Conservation (phyloP, 2,329 filamentous ascomycete species). For the Cladosporium austrohemisphaericum region DNA sequence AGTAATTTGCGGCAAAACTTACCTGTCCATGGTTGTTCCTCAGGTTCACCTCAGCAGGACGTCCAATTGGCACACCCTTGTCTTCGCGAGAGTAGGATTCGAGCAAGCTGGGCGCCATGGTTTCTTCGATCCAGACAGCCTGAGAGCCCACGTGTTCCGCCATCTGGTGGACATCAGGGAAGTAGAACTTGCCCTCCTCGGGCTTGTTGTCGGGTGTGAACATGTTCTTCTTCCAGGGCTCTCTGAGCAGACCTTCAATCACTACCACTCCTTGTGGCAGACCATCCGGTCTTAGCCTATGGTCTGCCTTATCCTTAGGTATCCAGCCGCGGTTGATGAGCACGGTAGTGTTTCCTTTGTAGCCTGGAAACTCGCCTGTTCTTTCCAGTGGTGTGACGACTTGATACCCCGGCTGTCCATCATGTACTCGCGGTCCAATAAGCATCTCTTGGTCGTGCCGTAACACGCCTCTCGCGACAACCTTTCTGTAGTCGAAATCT, state of each 20-base stretch:
- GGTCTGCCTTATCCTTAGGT: constrained; percentile 65
- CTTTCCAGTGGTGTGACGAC: constrained; percentile 89
- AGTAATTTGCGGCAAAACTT: no score
- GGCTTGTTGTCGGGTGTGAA: constrained; percentile 91
- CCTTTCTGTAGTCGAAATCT: constrained; percentile 88
- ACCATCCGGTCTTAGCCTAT: constrained; percentile 59
- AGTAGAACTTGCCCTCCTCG: constrained; percentile 83
- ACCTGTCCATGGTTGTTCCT: constrained; percentile 89
- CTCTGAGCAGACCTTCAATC: constrained; percentile 77
- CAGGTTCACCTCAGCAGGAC: constrained; percentile 83
- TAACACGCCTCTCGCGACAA: constrained; percentile 69
- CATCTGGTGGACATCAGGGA: constrained; percentile 92
- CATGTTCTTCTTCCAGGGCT: constrained; percentile 96
- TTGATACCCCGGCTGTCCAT: constrained; percentile 85
- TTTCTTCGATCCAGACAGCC: constrained; percentile 91
- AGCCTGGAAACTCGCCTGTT: constrained; percentile 40
- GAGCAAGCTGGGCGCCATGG: constrained; percentile 81
- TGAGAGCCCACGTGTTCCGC: constrained; percentile 76
- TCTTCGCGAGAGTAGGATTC: constrained; percentile 69
- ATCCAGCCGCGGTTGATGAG: constrained; percentile 94
- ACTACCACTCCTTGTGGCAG: constrained; percentile 68
- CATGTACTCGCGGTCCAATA: constrained; percentile 81
- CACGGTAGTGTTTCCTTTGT: constrained; percentile 57
- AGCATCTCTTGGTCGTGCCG: constrained; percentile 95
- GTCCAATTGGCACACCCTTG: constrained; percentile 84